These are phyloP conservation scores for Pyrus betulifolia DNA, from an alignment of 306 rosid genomes.

Conservation along the genomic window DNA sequence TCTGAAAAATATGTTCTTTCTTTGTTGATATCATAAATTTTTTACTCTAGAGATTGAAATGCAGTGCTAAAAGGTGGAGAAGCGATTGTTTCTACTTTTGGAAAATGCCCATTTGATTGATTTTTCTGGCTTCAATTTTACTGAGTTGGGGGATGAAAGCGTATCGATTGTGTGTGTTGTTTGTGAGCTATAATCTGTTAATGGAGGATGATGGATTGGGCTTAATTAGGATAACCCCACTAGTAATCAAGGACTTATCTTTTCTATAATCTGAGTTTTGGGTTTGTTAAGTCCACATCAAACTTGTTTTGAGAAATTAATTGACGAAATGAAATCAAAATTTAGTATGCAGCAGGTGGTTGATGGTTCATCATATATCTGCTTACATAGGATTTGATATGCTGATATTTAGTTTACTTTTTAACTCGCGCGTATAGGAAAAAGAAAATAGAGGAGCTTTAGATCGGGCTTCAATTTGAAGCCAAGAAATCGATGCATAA, in stretches of 20 bases:
- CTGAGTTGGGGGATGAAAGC: not conserved
- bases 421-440: no score
- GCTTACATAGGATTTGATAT: not conserved
- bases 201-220: not conserved
- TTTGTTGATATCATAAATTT: not conserved
- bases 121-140: not conserved
- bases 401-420: not conserved
- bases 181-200: not conserved
- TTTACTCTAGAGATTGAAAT: not conserved
- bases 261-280: not conserved
- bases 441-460: not conserved
- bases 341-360: not conserved
- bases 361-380: not conserved
- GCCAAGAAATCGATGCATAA: not conserved
- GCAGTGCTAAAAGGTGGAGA: constrained; percentile 16
- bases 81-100: not conserved
- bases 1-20: not conserved
- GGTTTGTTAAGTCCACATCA: not conserved
- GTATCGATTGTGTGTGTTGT: not conserved
- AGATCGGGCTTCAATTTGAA: not conserved
- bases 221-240: not conserved
- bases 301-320: not conserved
- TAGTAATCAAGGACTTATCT: not conserved
- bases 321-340: not conserved
- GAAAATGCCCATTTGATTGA: not conserved